Base-by-base conservation (phyloP, 140 eudicot genomes). In the Oenanthe javanica region DNA sequence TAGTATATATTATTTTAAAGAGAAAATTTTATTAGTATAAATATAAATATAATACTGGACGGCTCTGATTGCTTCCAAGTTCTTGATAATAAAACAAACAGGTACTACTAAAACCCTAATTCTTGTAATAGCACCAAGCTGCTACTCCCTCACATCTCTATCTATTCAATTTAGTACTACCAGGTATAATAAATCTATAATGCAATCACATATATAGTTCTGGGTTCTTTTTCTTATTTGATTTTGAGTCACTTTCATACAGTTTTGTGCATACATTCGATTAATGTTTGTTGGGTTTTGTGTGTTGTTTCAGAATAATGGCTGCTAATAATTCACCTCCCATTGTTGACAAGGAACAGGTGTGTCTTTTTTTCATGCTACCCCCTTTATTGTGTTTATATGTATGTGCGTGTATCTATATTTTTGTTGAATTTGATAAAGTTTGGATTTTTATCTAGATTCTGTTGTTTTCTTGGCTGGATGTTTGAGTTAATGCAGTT, bases 271-370 rank as follows among this genome's bases (percentile, higher is more conserved):
- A 18, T 55, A n/a, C 15, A 61, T n/a, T 61, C 8, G 4, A 61
- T 47, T 10, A 1, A 46, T 42, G n/a, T 21, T 45, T 73, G 3
- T 16, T 46, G 57, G 77, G 27, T 74, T 46, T n/a, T 25, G 43
- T 70, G 40, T 70, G 75, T 14, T 21, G 6, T 47, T 74, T n/a
- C 59, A 66, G 77, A 48, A 54, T 74, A 76, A 91, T 89, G 94
- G 92, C 94, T 52, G 82, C 93, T 59, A 79, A 80, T 86, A 87
- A 80, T 75, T 64, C 84, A 79, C 88, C 93, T 3, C 74, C 85
- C 5, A 79, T 87, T 12, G 27, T 86, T 52, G 93, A 89, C 76
- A 90, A 79, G 79, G 97, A 90, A 48, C 97, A 93, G 97, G 97
- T 90, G 79, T 80, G 63, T 79, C 16, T 64, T 47, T 4, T 13